Base-by-base conservation (phyloP, 202 grass and related monocot genomes). In the Eragrostis tef region DNA sequence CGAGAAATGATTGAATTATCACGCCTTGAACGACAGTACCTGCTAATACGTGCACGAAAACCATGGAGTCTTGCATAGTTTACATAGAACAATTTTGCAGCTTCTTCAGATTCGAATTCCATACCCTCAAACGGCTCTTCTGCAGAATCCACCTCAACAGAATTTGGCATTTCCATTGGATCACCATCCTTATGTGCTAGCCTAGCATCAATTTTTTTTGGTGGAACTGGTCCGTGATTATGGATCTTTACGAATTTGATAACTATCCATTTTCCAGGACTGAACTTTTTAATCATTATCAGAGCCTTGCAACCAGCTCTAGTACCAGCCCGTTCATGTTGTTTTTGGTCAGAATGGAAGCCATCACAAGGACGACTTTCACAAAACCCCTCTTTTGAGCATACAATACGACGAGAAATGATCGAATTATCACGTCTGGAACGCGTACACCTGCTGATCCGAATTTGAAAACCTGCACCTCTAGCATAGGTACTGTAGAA, bases 1-100 rank as follows among this genome's bases (percentile, higher is more conserved):
- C 91, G 85, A 82, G 94, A 97, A 87, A 97, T 97, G 41, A 97
- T 94, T 81, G 91, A 91, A 73, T 97, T 97, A 79, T 97, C 94
- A 47, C 86, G 87, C 76, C 89, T 94, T 84, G 94, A 97, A 74
- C 89, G 89, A n/a, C 94, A 93, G 48, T 97, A 97, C 81, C 84
- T 88, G 76, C 94, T 97, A 79, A 97, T 94, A 54, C 91, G 91
- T 58, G 94, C 91, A 82, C 83, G 89, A 6, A 97, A 97, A 81
- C 94, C 94, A 66, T 76, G 87, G 48, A 86, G 58, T 11, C 84
- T 94, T 0, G 94, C 94, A 77, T 97, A 97, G 51, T 90, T 86
- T 77, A 97, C 84, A 88, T 97, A 97, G 91, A 97, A 97, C 4
- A 62, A 19, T 84, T 90, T 97, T 59, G 91, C 94, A 45, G 80